These are phyloP conservation scores for Kuraishia hungarica DNA, from an alignment of 805 yeast species.

Conservation along the genomic window DNA sequence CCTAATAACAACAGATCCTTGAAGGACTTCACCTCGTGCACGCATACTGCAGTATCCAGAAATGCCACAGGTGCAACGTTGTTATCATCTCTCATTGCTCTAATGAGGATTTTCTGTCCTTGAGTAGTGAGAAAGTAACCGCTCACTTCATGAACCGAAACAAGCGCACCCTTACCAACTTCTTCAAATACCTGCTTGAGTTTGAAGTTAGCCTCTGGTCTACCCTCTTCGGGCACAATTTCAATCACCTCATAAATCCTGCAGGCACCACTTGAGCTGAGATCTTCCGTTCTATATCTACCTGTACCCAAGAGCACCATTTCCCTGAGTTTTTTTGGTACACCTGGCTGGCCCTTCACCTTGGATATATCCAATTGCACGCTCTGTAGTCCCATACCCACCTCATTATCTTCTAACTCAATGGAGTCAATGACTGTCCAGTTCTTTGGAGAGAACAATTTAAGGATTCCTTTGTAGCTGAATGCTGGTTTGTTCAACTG, in stretches of 20 bases:
- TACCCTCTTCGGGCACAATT: constrained; percentile 83
- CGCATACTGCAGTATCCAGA: constrained; percentile 73
- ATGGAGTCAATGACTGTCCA: constrained; percentile 73
- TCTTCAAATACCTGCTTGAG: constrained; percentile 68
- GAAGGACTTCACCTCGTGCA: constrained; percentile 72
- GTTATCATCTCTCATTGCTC: constrained; percentile 81
- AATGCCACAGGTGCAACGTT: constrained; percentile 91
- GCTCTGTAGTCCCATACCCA: constrained; percentile 47
- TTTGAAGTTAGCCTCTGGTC: constrained; percentile 75
- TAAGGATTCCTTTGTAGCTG: constrained; percentile 51
- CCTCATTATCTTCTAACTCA: constrained; percentile 60
- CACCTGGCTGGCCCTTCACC: constrained; percentile 6
- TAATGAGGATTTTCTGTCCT: constrained; percentile 72
- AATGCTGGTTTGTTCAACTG: constrained; percentile 42
- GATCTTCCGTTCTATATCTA: constrained; percentile 67
- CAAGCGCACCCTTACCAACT: constrained; percentile 75
- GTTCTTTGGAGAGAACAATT: constrained; percentile 60
- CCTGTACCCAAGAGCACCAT: constrained; percentile 77
- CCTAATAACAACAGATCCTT: constrained; percentile 78
- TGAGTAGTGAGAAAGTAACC: constrained; percentile 81
- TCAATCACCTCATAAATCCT: constrained; percentile 67
- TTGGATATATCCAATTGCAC: constrained; percentile 38
- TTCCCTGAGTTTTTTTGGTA: constrained; percentile 30
- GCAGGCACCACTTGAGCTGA: constrained; percentile 71
- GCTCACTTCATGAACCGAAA: constrained; percentile 67